Base-by-base conservation (phyloP, 2,329 filamentous ascomycete species). In the Tolypocladium amazonense region DNA sequence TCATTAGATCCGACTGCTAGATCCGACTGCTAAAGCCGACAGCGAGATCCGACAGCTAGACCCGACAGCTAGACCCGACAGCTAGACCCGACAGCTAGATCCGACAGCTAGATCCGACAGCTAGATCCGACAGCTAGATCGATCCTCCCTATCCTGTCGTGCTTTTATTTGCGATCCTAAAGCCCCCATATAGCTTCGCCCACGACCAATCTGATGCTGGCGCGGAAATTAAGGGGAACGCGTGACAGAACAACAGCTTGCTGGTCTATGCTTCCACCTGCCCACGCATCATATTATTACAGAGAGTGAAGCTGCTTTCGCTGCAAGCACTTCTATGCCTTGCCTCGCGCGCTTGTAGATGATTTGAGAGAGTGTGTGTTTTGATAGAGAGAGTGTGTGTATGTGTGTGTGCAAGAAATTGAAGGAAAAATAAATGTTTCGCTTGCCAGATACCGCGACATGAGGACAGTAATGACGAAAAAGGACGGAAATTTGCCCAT, bases 221-320 rank as follows among this genome's bases (percentile, higher is more conserved):
- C 4, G 50, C 30, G 2, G 11, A 53, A 35, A 54, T 14, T 1
- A 35, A 35, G 14, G n/a, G 25, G 30, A 14, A 54, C 30, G 50
- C 50, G 50, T 12, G 50, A 35, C 30, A 30, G 37, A 54, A 23
- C 30, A 23, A 54, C 50, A 37, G 50, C 50, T 54, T 37, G 38
- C 55, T 35, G 38, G 38, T 56, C 55, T 45, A 58, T 37, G 58
- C 60, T 52, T 55, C 20, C 41, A 58, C 53, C 52, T 55, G 27
- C 63, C 59, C 62, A 61, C 58, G 41, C 60, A 62, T 60, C 62
- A 58, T 72, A 71, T 69, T 69, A 68, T 70, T 70, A 71, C 70
- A 72, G 61, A 67, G 61, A 62, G 62, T 61, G 60, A 65, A 64
- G 58, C 57, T 58, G 58, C 62, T 60, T 63, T 54, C 30, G 50